Conservation (phyloP, 805 yeast genomes). For the Ogataea populi-albae region DNA sequence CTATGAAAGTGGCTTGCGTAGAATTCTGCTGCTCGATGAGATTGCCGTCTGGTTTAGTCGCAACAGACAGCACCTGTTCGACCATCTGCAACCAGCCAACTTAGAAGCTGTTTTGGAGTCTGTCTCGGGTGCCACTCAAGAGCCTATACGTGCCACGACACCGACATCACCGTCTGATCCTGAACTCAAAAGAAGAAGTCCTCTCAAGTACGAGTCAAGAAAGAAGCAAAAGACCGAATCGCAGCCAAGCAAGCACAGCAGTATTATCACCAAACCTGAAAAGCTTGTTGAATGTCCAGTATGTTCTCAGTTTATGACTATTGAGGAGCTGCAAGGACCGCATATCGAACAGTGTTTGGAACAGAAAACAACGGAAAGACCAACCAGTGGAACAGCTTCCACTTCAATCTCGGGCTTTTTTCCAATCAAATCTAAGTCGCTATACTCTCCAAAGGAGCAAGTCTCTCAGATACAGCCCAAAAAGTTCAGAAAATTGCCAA, state of each 20-base stretch:
- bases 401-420: slow-evolving; percentile 14
- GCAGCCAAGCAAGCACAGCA: not conserved
- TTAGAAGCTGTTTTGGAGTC: slow-evolving; percentile 21
- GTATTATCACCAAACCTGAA: slow-evolving; percentile 13
- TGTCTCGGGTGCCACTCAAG: slow-evolving; percentile 17
- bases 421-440: not conserved
- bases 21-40: slow-evolving; percentile 71
- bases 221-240: slow-evolving; percentile 10
- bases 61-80: slow-evolving; percentile 40
- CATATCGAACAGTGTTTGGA: slow-evolving; percentile 64
- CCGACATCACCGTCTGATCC: slow-evolving; percentile 1
- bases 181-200: slow-evolving; percentile 9
- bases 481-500: slow-evolving; percentile 18
- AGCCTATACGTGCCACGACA: not conserved
- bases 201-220: slow-evolving; percentile 11
- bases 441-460: slow-evolving; percentile 2
- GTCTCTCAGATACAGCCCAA: slow-evolving; percentile 26
- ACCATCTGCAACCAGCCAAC: too few species aligned
- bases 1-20: slow-evolving; percentile 64
- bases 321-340: slow-evolving; percentile 49
- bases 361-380: slow-evolving; percentile 19
- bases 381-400: slow-evolving; percentile 10
- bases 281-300: slow-evolving; percentile 63
- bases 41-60: slow-evolving; percentile 51
- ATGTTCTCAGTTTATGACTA: slow-evolving; percentile 54